Conservation (phyloP, 2,329 filamentous ascomycete species). For the Ascochyta clinopodiicola region DNA sequence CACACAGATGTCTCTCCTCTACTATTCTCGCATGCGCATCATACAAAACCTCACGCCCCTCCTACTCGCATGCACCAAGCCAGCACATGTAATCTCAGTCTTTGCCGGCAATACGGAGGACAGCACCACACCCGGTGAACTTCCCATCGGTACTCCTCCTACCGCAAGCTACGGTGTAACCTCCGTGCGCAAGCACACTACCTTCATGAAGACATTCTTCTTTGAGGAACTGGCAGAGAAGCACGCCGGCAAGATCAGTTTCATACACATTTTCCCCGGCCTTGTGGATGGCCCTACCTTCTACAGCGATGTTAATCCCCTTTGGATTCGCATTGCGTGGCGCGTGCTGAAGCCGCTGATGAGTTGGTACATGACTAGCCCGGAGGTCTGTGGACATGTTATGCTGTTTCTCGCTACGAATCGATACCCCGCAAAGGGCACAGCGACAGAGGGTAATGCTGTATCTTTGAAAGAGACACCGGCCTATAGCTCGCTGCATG, state of each 20-base stretch:
- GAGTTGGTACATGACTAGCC: constrained; percentile 28
- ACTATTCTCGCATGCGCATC: constrained; percentile 51
- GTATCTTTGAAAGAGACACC: background rate
- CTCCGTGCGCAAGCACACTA: constrained; percentile 35
- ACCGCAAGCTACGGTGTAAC: constrained; percentile 33
- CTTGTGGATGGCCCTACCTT: constrained; percentile 43
- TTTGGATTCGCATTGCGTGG: constrained; percentile 41
- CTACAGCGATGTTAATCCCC: constrained; percentile 29
- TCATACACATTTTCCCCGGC: constrained; percentile 43
- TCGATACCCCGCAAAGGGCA: constrained; percentile 30
- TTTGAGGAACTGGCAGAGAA: constrained; percentile 35
- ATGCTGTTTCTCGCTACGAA: constrained; percentile 40
- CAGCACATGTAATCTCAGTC: constrained; percentile 44
- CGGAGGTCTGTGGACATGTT: constrained; percentile 40
- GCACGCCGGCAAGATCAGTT: constrained; percentile 35
- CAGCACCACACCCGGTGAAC: constrained; percentile 27
- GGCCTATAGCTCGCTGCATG: constrained; percentile 28
- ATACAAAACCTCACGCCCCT: constrained; percentile 47
- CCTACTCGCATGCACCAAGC: constrained; percentile 26
- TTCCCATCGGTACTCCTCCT: constrained; percentile 37
- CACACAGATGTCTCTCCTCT: constrained; percentile 41
- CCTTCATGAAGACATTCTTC: constrained; percentile 43
- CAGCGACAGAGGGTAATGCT: background rate
- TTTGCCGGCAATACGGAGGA: constrained; percentile 42
- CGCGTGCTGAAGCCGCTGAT: constrained; percentile 33